A percentile compares a stretch with the other conserved stretches of the same genome.
phyloP scores from a whole-genome alignment of 2,329 filamentous ascomycete species.

The Fusarium phyllophilum region DNA sequence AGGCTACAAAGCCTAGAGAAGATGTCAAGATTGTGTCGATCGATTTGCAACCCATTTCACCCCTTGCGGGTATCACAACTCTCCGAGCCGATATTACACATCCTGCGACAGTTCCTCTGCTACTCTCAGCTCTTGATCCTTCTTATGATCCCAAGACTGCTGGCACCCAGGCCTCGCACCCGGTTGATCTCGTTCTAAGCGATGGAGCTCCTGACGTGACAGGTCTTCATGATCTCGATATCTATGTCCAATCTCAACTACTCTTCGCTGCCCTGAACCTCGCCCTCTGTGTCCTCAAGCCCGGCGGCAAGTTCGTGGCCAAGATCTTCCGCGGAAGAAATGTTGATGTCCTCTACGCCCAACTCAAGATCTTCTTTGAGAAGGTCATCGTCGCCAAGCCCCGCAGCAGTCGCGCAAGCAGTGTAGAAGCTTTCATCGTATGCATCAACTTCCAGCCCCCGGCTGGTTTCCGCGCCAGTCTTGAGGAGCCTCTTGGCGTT shows the following conservation, averaged over 20 bases:
- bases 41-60: constrained; percentile 94
- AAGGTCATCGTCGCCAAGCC: constrained; percentile 93
- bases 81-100: constrained; percentile 97
- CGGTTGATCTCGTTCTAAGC: constrained; percentile 92
- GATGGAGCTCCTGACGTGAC: constrained; percentile 98
- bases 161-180: constrained; percentile 71
- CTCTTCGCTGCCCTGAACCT: constrained; percentile 95
- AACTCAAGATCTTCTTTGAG: constrained; percentile 89
- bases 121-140: constrained; percentile 85
- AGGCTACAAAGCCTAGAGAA: constrained; percentile 59
- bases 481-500: constrained; percentile 79
- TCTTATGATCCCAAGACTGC: constrained; percentile 61
- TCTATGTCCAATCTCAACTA: constrained; percentile 96
- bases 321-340: constrained; percentile 97
- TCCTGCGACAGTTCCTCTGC: constrained; percentile 89
- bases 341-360: constrained; percentile 94
- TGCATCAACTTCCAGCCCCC: constrained; percentile 90
- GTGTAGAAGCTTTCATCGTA: constrained; percentile 95
- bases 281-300: constrained; percentile 89
- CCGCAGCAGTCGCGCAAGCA: constrained; percentile 92
- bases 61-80: constrained; percentile 90
- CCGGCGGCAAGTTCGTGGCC: constrained; percentile 95
- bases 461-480: constrained; percentile 75
- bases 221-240: constrained; percentile 95
- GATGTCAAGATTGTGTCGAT: constrained; percentile 96